phyloP scores from a whole-genome alignment of 768 basidiomycete species.

The Gautieria morchelliformis region DNA sequence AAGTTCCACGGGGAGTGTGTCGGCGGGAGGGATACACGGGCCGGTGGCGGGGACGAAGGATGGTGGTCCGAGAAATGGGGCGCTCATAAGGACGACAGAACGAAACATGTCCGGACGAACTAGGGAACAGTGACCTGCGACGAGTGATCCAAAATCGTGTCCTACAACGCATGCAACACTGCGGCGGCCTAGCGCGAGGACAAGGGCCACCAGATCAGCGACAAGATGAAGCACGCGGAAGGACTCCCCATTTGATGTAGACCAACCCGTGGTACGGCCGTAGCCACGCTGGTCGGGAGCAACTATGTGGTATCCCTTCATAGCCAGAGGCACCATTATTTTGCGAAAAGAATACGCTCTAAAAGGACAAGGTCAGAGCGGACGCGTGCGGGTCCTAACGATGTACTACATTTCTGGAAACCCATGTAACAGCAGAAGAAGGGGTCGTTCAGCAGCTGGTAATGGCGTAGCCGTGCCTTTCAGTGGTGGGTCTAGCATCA shows the following conservation, averaged over 20 bases:
- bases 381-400: neutral
- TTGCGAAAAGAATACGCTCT: constrained; percentile 54
- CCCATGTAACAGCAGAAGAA: constrained; percentile 53
- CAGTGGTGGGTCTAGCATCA: too few relatives aligned
- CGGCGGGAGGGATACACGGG: neutral
- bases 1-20: constrained; percentile 20
- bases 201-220: constrained; percentile 42
- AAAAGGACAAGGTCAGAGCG: neutral
- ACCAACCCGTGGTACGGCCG: constrained; percentile 30
- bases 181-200: constrained; percentile 39
- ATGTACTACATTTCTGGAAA: constrained; percentile 44
- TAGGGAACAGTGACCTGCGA: constrained; percentile 45
- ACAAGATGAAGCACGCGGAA: constrained; percentile 43
- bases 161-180: constrained; percentile 43
- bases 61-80: constrained; percentile 42
- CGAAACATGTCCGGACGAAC: constrained; percentile 47
- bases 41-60: constrained; percentile 12
- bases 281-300: constrained; percentile 54
- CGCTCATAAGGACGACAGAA: constrained; percentile 50
- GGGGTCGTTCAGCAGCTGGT: constrained; percentile 25
- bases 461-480: too few relatives aligned
- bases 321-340: constrained; percentile 38
- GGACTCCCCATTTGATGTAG: constrained; percentile 30
- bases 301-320: constrained; percentile 42
- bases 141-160: constrained; percentile 48